These are phyloP conservation scores for Nakaseomyces delphensis DNA, from an alignment of 1,139 yeast species.

Conservation along the genomic window DNA sequence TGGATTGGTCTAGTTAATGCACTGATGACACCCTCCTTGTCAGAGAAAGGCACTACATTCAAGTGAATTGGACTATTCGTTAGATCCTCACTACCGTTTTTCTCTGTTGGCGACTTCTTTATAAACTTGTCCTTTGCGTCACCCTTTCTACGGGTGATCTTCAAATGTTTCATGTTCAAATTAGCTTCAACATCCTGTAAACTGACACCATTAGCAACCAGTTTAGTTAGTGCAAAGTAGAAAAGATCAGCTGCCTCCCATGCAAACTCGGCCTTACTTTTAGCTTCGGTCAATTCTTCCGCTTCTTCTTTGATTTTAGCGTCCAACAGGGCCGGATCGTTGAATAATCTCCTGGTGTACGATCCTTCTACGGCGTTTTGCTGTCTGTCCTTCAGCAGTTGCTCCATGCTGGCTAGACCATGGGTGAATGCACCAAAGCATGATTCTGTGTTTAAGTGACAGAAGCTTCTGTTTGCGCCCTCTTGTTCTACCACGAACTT, in stretches of 20 bases:
- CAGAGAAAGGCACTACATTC: slow-evolving; percentile 48
- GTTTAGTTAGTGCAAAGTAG: slow-evolving; percentile 83
- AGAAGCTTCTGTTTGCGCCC: slow-evolving; percentile 51
- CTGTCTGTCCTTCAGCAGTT: slow-evolving; percentile 44
- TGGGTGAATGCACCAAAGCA: slow-evolving; percentile 62
- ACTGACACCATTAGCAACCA: slow-evolving; percentile 72
- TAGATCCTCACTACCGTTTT: slow-evolving; percentile 17
- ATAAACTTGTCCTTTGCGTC: slow-evolving; percentile 82
- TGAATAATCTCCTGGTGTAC: slow-evolving; percentile 79
- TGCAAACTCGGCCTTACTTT: slow-evolving; percentile 59
- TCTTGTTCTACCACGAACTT: slow-evolving; percentile 78
- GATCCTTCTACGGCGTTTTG: slow-evolving; percentile 78
- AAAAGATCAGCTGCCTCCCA: slow-evolving; percentile 97
- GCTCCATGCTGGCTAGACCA: slow-evolving; percentile 57
- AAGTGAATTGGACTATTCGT: slow-evolving; percentile 43
- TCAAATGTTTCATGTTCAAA: slow-evolving; percentile 71
- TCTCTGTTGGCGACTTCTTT: slow-evolving; percentile 22
- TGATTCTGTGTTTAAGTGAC: slow-evolving; percentile 70
- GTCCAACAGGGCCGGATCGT: slow-evolving; percentile 60
- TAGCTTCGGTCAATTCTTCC: slow-evolving; percentile 87
- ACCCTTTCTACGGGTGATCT: slow-evolving; percentile 89
- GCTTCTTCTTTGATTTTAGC: slow-evolving; percentile 96
- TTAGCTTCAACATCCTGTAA: slow-evolving; percentile 76
- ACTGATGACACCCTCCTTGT: slow-evolving; percentile 39
- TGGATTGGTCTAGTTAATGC: slow-evolving; percentile 86